phyloP scores from a whole-genome alignment of 768 basidiomycete species.

The Aureoboletus auriporus region DNA sequence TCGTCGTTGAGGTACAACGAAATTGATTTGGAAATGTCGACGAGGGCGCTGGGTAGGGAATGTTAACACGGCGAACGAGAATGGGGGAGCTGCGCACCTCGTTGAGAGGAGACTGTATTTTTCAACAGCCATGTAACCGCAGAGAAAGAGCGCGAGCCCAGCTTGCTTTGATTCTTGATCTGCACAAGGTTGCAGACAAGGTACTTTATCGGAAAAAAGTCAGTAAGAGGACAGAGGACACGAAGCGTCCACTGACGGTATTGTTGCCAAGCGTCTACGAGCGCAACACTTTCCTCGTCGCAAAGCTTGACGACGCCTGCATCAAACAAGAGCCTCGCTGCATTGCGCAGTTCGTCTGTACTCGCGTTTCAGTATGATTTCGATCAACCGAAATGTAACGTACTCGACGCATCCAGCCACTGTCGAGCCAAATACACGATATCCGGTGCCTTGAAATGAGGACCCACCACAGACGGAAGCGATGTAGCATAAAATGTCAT shows the following conservation, averaged over 20 bases:
- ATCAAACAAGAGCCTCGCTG: constrained; percentile 76
- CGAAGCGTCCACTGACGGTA: constrained; percentile 40
- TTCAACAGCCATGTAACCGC: constrained; percentile 79
- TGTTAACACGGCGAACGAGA: neutral
- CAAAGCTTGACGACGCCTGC: constrained; percentile 62
- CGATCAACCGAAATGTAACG: constrained; percentile 12
- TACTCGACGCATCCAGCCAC: constrained; percentile 78
- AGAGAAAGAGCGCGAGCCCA: constrained; percentile 72
- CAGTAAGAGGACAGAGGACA: constrained; percentile 2
- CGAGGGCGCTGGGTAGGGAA: constrained; percentile 37
- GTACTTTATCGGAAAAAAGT: constrained; percentile 39
- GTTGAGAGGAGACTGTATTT: constrained; percentile 73
- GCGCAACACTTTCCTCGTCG: constrained; percentile 57
- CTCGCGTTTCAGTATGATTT: constrained; percentile 4
- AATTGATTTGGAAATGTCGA: constrained; percentile 83
- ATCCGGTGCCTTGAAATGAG: constrained; percentile 60
- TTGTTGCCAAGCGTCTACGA: constrained; percentile 64
- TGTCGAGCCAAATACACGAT: constrained; percentile 66
- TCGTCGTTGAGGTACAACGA: constrained; percentile 74
- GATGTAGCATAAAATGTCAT: constrained; percentile 80
- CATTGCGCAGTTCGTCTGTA: constrained; percentile 69
- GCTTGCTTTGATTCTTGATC: constrained; percentile 56
- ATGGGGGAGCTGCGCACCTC: constrained; percentile 41
- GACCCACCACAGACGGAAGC: constrained; percentile 57
- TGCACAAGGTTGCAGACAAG: constrained; percentile 55